Base-by-base conservation (phyloP, 1,284 basidiomycete species). In the Cystodermella granulosa region DNA sequence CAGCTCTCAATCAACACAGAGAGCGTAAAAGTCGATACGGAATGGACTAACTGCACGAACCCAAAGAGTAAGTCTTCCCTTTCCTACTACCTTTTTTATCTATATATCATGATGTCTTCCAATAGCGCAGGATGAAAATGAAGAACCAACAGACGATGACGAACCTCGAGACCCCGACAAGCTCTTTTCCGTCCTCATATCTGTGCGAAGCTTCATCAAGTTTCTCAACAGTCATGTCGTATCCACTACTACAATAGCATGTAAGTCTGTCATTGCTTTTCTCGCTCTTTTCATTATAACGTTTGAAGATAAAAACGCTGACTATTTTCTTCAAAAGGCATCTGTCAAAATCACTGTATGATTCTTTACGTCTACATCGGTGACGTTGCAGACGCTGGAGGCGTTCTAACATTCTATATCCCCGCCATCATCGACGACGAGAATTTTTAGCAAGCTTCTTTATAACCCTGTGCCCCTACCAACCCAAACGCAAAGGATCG, bases 331-430 rank as follows among this genome's bases (percentile, higher is more conserved):
- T n/a, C n/a, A n/a, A 16, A 2, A 92, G 91, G 86, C 62, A 79
- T 94, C 47, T 93, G 91, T 59, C 81, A 87, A 58, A 76, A 83
- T 45, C 84, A 92, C 54, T 92, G 89, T 60, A 72, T 91, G 54
- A 93, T 94, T 51, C 77, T 91, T 34, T 93, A 93, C 54, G 89
- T 93, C 31, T 93, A 93, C 59, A 88, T 93, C 43, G 91, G 91
- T 6, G 86, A 90, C 39, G 75, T 85, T 11, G 79, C 80, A 13
- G 85, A 91, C 49, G 80, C 84, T 1, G 88, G 88, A 35, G 91
- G 90, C 2, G 88, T 93, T 21, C 73, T 93, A 55, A 93, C 91
- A 1, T 92, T 90, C 61, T 94, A 92, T 63, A 84, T 93, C 35
- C 91, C 91, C 24, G 82, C 72, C 13, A 70, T 73, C 22, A 64